These are phyloP conservation scores for Colletotrichum lindemuthianum DNA, from an alignment of 2,329 filamentous ascomycete genomes.

Conservation along the genomic window DNA sequence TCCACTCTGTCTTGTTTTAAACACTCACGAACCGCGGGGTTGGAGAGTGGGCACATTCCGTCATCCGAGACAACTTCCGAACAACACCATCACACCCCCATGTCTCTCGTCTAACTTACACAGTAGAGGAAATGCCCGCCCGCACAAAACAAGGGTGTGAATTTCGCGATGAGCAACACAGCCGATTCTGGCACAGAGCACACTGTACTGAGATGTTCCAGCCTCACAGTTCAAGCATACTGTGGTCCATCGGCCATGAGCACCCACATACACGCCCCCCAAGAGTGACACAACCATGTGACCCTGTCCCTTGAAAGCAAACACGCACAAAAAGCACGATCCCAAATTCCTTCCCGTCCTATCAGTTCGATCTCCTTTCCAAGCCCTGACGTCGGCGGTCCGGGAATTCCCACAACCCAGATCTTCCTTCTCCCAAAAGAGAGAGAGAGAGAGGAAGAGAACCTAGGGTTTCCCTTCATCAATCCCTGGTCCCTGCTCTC, in stretches of 20 bases:
- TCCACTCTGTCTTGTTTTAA: not conserved
- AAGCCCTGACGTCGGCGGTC: too few species aligned
- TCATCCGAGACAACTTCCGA: slow-evolving; percentile 24
- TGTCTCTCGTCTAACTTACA: not conserved
- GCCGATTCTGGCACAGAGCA: slow-evolving; percentile 9
- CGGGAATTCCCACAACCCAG: too few species aligned
- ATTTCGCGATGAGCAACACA: too few species aligned
- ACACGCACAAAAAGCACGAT: too few species aligned
- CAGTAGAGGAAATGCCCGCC: slow-evolving; percentile 3
- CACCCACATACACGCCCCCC: too few species aligned
- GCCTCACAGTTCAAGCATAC: too few species aligned
- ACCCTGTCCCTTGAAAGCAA: too few species aligned
- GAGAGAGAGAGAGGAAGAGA: not conserved
- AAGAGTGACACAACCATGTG: too few species aligned
- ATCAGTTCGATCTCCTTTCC: not conserved
- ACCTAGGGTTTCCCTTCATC: not conserved
- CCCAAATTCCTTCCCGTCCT: slow-evolving; percentile 15
- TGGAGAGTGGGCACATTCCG: slow-evolving; percentile 18
- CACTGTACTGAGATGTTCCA: too few species aligned
- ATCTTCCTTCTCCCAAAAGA: too few species aligned
- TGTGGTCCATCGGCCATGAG: too few species aligned
- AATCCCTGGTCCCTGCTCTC: not conserved
- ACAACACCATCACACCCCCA: not conserved
- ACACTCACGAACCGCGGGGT: slow-evolving; percentile 16
- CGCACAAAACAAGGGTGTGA: not conserved